Percentiles rank a stretch among this genome's conserved stretches.
phyloP scores from a whole-genome alignment of 2,329 filamentous ascomycete genomes.

The Lasiodiplodia sp. region DNA sequence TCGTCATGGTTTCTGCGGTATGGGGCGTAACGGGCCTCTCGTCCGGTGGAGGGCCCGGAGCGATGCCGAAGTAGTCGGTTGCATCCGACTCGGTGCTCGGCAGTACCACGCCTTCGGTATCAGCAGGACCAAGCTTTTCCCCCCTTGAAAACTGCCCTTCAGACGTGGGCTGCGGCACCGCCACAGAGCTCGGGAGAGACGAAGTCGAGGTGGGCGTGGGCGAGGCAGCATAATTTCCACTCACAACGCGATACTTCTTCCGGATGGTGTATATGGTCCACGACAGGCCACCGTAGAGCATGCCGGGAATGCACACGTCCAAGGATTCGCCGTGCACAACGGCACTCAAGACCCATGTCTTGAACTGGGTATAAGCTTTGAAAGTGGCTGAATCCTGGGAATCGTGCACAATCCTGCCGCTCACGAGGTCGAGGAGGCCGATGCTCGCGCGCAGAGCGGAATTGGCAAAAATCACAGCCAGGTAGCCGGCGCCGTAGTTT shows the following conservation, averaged over 20 bases:
- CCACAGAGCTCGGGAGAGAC: conserved; percentile 15
- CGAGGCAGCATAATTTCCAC: conserved; percentile 51
- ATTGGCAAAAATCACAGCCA: conserved; percentile 74
- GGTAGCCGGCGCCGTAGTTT: conserved; percentile 61
- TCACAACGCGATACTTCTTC: conserved; percentile 72
- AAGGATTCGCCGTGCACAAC: conserved; percentile 61
- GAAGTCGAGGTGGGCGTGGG: neutral
- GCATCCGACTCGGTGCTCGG: conserved; percentile 38
- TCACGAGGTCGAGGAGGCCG: conserved; percentile 65
- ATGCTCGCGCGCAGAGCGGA: conserved; percentile 66
- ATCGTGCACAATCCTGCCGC: conserved; percentile 53
- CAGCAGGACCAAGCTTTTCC: neutral
- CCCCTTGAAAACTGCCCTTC: neutral
- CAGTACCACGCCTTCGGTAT: conserved; percentile 12
- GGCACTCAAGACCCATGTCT: conserved; percentile 70
- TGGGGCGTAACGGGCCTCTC: conserved; percentile 14
- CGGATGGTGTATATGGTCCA: conserved; percentile 77
- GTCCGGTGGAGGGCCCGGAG: conserved; percentile 30
- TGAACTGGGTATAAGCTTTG: conserved; percentile 61
- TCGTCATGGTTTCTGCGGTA: conserved; percentile 10
- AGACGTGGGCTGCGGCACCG: conserved; percentile 27
- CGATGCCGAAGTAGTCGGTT: conserved; percentile 53
- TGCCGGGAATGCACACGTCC: conserved; percentile 56
- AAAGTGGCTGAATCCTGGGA: conserved; percentile 35
- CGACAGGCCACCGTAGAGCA: conserved; percentile 69